Evolutionary conservation across 441 rosid genomes (phyloP), one percentile per base, ranked within the genome.

Genomic region (Aquilaria agallochum): DNA sequence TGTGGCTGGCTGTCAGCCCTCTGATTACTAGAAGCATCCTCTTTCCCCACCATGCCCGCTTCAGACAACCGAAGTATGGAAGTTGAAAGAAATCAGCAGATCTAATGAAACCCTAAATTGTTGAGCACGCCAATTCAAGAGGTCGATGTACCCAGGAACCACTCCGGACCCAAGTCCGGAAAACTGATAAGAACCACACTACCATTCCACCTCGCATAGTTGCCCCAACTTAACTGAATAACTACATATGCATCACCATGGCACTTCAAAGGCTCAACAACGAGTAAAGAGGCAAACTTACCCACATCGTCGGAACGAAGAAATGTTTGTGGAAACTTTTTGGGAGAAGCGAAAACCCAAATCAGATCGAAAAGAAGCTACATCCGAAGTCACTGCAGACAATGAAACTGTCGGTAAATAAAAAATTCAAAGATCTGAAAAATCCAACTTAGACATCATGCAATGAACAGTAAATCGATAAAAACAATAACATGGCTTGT

Each of bases 21-120:
- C 55, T 80, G 75, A 73, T 78, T 87, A 60, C 72, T 64, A 54
- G 76, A 55, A 55, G 72, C 83, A 75, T 88, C 96, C 76, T 88
- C 97, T 79, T 88, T 85, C 56, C 87, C 91, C 78, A 85, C 92
- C 97, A 93, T 93, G 68, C 75, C 82, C 83, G 50, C 78, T 67
- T 72, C 64, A 63, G 42, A 52, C 68, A 42, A 42, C 31, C 11
- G 32, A 49, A 55, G 30, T 50, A 36, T 15, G 9, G 34, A 55
- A 58, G 30, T 46, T 40, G 27, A 59, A 33, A 60, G 46, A 63
- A 70, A 67, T 56, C 65, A 51, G 40, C 57, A 68, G 42, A 59
- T 32, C 62, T 34, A 40, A 40, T 2, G 2, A 11, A 50, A 51
- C 45, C 56, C 63, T 42, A 65, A 53, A 55, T 44, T 13, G 27